These are phyloP conservation scores for Chrysophaeum taylorii DNA, from an alignment of 352 stramenopile species.

Conservation along the genomic window DNA sequence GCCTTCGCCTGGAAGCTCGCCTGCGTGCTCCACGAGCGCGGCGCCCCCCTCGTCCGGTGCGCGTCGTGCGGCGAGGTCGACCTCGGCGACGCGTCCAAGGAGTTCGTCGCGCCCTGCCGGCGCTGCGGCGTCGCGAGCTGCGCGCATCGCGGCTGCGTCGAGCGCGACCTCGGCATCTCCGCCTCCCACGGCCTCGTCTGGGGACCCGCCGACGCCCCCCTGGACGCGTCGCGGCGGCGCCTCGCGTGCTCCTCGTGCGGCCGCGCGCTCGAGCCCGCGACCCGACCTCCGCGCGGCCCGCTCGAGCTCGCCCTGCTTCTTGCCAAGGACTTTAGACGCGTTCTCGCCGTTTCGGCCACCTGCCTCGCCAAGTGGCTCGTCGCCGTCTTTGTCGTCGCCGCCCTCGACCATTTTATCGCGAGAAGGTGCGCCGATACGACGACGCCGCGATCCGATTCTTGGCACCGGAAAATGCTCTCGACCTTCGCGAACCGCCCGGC, in stretches of 20 bases:
- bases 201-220: not conserved
- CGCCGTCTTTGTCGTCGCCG: not conserved
- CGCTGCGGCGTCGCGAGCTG: not conserved
- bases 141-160: not conserved
- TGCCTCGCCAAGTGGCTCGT: not conserved
- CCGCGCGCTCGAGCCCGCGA: too few species aligned
- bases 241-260: not conserved
- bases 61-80: conserved; percentile 1
- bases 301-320: too few species aligned
- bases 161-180: not conserved
- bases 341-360: too few species aligned
- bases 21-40: not conserved
- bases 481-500: not conserved
- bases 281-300: not conserved
- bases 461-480: too few species aligned
- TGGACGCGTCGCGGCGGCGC: not conserved
- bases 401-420: too few species aligned
- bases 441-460: too few species aligned
- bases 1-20: conserved; percentile 9
- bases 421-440: too few species aligned
- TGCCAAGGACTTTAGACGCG: too few species aligned
- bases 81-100: not conserved
- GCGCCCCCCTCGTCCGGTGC: not conserved
- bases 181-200: not conserved
- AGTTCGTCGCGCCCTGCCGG: not conserved